Evolutionary conservation across 2,329 filamentous ascomycete species (phyloP).

Genomic region (Fusarium praegraminearum): DNA sequence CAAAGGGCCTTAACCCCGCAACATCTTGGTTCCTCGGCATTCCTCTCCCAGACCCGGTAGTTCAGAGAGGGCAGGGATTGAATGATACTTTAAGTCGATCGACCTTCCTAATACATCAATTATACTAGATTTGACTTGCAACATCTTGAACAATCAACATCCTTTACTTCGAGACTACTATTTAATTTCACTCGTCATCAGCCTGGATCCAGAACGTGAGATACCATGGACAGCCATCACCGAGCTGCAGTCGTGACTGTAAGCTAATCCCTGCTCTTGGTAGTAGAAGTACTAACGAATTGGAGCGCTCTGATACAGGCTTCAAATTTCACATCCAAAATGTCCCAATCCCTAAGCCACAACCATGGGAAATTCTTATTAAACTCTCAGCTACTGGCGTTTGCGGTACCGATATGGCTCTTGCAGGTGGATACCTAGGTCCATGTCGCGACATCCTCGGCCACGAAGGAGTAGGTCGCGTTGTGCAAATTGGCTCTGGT

Average conservation of each 20-base stretch:
- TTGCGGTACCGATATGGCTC: constrained; percentile 38
- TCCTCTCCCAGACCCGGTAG: neutral
- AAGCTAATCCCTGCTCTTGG: neutral
- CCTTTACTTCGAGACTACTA: neutral
- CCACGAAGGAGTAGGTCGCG: constrained; percentile 37
- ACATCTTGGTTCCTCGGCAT: neutral
- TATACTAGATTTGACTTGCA: neutral
- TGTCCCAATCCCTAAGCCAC: constrained; percentile 3
- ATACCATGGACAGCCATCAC: neutral
- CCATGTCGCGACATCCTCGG: constrained; percentile 34
- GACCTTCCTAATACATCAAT: neutral
- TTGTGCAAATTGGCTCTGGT: constrained; percentile 18
- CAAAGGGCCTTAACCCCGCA: neutral
- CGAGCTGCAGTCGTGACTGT: neutral
- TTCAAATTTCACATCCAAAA: constrained; percentile 17
- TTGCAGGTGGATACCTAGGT: constrained; percentile 33
- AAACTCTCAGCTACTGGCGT: constrained; percentile 32
- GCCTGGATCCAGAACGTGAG: neutral
- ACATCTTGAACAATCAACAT: neutral
- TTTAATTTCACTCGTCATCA: too few relatives aligned
- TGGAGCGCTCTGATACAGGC: constrained; percentile 1
- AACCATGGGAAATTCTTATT: constrained; percentile 34
- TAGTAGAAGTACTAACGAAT: neutral
- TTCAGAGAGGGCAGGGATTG: neutral
- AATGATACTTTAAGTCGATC: neutral